Evolutionary conservation across 2,329 filamentous ascomycete genomes (phyloP).

Genomic region (Colletotrichum spinosum): DNA sequence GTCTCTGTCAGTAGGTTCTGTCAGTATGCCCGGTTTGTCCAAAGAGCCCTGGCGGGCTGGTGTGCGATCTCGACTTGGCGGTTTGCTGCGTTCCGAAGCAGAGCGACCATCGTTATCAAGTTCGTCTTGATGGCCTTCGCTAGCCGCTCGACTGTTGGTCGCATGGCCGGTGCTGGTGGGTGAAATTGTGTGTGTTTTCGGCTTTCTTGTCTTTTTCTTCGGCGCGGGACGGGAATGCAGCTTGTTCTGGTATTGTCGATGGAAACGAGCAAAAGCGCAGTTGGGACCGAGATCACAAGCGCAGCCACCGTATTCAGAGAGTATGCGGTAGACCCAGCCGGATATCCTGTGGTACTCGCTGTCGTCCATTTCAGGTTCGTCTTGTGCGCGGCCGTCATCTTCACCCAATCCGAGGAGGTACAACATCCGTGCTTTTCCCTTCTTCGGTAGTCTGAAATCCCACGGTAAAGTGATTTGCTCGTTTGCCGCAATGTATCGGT

Average conservation of each 20-base stretch:
- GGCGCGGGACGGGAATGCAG: slow-evolving; percentile 52
- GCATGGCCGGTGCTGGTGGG: slow-evolving; percentile 72
- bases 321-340: slow-evolving; percentile 75
- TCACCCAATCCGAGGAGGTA: slow-evolving; percentile 72
- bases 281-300: slow-evolving; percentile 75
- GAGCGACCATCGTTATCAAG: slow-evolving; percentile 64
- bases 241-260: slow-evolving; percentile 66
- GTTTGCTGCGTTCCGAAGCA: slow-evolving; percentile 69
- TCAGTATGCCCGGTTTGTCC: slow-evolving; percentile 70
- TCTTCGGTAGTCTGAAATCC: slow-evolving; percentile 75
- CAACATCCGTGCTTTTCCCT: slow-evolving; percentile 63
- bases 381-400: slow-evolving; percentile 61
- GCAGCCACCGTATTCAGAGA: slow-evolving; percentile 84
- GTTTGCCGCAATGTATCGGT: slow-evolving; percentile 75
- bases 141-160: slow-evolving; percentile 72
- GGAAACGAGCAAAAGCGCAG: slow-evolving; percentile 73
- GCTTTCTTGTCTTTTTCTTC: slow-evolving; percentile 67
- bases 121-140: slow-evolving; percentile 70
- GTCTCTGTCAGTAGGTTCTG: slow-evolving; percentile 73
- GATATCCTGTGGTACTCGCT: slow-evolving; percentile 70
- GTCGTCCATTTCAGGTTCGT: slow-evolving; percentile 68
- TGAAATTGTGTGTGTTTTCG: slow-evolving; percentile 67
- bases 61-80: slow-evolving; percentile 74
- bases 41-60: slow-evolving; percentile 70
- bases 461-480: slow-evolving; percentile 74